Evolutionary conservation across 352 stramenopile species (phyloP).

Genomic region (Blastocystis sp.): DNA sequence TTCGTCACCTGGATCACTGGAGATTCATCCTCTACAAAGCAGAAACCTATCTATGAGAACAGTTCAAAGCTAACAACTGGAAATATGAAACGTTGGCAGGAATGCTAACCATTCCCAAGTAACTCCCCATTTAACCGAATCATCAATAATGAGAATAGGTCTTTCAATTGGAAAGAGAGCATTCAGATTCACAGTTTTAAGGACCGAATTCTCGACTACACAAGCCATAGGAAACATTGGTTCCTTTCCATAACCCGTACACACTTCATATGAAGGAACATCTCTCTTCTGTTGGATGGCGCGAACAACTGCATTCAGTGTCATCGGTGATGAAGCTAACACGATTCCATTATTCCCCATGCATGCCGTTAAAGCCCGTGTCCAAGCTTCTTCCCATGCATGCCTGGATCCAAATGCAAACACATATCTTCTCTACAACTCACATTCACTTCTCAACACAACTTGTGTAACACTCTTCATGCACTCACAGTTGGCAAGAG

Average conservation of each 20-base stretch:
- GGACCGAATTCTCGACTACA: not conserved
- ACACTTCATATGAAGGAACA: not conserved
- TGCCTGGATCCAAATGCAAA: slow-evolving; percentile 5
- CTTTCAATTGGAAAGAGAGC: not conserved
- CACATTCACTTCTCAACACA: not conserved
- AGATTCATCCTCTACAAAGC: not conserved
- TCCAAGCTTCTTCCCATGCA: slow-evolving; percentile 2
- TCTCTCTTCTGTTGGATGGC: not conserved
- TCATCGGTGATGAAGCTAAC: not conserved
- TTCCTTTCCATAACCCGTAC: too few species aligned
- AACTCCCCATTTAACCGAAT: not conserved
- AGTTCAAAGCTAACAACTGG: not conserved
- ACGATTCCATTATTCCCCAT: not conserved
- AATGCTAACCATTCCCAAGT: slow-evolving; percentile 5
- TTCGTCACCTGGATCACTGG: not conserved
- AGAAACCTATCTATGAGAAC: not conserved
- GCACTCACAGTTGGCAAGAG: not conserved
- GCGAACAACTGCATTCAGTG: not conserved
- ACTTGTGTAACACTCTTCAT: slow-evolving; percentile 39
- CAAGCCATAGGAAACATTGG: not conserved
- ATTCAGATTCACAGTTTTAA: slow-evolving; percentile 13
- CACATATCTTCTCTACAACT: not conserved
- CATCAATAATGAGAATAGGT: slow-evolving; percentile 5
- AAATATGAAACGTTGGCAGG: slow-evolving; percentile 43
- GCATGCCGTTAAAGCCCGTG: not conserved